Conservation (phyloP, 2,329 filamentous ascomycete genomes). For the Botrytis pseudocinerea region DNA sequence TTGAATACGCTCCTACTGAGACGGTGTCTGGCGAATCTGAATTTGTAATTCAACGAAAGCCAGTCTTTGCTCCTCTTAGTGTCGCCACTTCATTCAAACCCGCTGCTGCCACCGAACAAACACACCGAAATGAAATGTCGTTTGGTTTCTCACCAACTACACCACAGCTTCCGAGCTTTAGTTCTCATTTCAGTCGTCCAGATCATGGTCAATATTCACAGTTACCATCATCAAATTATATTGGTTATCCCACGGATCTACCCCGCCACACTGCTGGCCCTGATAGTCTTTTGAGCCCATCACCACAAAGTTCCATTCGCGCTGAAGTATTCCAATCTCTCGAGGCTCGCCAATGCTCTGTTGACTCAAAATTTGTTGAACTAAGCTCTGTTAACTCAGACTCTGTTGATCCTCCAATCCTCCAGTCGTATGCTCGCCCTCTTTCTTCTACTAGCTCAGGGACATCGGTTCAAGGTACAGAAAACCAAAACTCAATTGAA, state of each 20-base stretch:
- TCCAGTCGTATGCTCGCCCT: background rate
- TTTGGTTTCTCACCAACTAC: rapidly evolving
- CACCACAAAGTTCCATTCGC: background rate
- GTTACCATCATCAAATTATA: background rate
- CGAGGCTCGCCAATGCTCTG: background rate
- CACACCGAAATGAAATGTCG: no score
- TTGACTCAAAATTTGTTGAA: background rate
- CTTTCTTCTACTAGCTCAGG: no score
- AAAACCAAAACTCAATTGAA: background rate
- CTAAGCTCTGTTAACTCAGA: background rate
- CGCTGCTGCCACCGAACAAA: background rate
- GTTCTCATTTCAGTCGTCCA: background rate
- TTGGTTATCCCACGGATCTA: no score
- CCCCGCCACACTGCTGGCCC: background rate
- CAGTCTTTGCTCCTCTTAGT: background rate
- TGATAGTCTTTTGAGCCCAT: background rate
- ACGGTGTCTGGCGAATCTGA: background rate
- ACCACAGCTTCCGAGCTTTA: background rate
- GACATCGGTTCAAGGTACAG: background rate
- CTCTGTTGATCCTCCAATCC: background rate
- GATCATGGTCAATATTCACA: background rate
- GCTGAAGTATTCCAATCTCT: background rate
- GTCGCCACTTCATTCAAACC: background rate
- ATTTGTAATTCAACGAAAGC: background rate
- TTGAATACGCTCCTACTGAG: background rate